Evolutionary conservation across 192 early-diverging fungal genomes (phyloP).

Genomic region (Funneliformis mosseae): DNA sequence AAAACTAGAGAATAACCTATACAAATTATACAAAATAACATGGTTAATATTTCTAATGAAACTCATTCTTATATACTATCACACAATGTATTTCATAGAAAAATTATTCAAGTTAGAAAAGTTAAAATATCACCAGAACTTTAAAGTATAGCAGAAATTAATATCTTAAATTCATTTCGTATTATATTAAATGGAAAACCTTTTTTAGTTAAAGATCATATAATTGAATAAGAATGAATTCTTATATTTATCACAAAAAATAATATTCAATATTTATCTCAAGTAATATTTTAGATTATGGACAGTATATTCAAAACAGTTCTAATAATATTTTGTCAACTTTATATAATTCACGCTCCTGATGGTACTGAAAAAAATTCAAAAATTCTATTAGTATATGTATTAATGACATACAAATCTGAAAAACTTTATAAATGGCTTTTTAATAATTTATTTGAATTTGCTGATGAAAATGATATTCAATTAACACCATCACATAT

Average conservation of each 20-base stretch:
- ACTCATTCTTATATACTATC: background rate
- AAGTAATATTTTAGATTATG: background rate
- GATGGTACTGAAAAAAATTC: conserved; percentile 1
- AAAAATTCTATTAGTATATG: background rate
- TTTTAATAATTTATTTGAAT: background rate
- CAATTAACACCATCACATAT: background rate
- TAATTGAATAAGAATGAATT: background rate
- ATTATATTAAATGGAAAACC: background rate
- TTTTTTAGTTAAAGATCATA: background rate
- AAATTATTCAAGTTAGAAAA: background rate
- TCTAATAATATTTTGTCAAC: background rate
- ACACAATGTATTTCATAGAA: background rate
- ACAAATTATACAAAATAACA: conserved; percentile 11
- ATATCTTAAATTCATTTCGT: background rate
- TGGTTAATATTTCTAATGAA: background rate
- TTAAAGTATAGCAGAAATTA: background rate
- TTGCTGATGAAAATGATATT: conserved; percentile 10
- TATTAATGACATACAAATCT: background rate
- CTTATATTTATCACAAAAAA: conserved; percentile 13
- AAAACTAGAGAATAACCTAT: background rate
- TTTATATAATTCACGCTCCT: conserved; percentile 4
- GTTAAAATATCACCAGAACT: background rate
- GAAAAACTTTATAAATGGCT: background rate
- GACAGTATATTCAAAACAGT: conserved; percentile 7
- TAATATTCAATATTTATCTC: conserved; percentile 7